A percentile compares a stretch with the other conserved stretches of the same genome.
Evolutionary conservation across 148 eudicot genomes (phyloP).

Genomic region (Silene conica): DNA sequence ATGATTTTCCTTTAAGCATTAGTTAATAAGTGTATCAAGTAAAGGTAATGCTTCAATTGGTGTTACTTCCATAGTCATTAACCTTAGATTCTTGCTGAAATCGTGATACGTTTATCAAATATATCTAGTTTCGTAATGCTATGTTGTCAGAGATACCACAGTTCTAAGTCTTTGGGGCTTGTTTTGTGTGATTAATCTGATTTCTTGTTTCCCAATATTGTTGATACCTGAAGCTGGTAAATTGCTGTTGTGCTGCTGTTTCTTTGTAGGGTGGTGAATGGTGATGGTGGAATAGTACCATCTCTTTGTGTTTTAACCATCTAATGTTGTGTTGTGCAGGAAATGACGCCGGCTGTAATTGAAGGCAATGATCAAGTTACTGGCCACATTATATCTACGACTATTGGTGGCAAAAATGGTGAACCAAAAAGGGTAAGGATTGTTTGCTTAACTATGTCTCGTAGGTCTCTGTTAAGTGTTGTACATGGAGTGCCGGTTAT

Average conservation of each 20-base stretch:
- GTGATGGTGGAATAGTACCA: background rate
- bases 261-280: no score
- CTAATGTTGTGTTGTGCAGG: constrained; percentile 41
- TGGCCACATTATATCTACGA: constrained; percentile 86
- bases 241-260: background rate
- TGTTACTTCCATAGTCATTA: constrained; percentile 27
- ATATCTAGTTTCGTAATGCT: background rate
- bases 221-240: background rate
- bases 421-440: constrained; percentile 74
- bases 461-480: no score
- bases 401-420: constrained; percentile 85
- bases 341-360: constrained; percentile 57
- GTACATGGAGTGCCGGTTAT: no score
- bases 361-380: constrained; percentile 77
- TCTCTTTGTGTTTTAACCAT: constrained; percentile 2
- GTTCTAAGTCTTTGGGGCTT: background rate
- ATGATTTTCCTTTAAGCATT: background rate
- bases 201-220: background rate
- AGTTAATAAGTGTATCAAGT: background rate
- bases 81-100: constrained; percentile 17
- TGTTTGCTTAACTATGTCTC: background rate
- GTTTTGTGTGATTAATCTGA: background rate
- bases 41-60: background rate
- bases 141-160: background rate
- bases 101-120: constrained; percentile 3